Evolutionary conservation across 352 stramenopile species (phyloP), one percentile per base, ranked within the genome.

Genomic region (Peronospora tabacina): DNA sequence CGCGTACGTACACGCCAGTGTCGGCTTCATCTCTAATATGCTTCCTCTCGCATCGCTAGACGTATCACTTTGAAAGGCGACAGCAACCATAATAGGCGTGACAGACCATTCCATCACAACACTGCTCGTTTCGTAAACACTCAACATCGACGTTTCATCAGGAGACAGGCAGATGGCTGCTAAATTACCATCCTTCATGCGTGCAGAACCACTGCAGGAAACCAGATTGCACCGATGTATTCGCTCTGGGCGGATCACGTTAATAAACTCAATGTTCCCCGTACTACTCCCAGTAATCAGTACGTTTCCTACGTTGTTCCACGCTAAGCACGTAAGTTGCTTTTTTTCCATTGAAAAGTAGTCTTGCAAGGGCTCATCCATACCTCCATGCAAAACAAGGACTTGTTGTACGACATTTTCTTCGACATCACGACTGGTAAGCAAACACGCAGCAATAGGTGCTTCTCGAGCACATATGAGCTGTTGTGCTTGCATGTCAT

Each of bases 81-180:
- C 41, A 37, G 49, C 49, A 49, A 43, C 30, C 46, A 68, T 55
- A 44, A 70, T 64, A 41, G 54, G 37, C 0, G 54, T 49, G 9
- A 77, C 26, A 20, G 45, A 61, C 63, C 67, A 73, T 54, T 77
- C 61, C 39, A 70, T 49, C 42, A 77, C 61, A 9, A 52, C 29
- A 5, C 15, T 2, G 8, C 42, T 38, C 36, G 48, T 53, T 34
- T 55, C 52, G 33, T 70, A 46, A n/a, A 65, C 54, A 44, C 53
- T 74, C 9, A 74, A 35, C 54, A 77, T 52, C 2, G 53, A 66
- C 24, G 38, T 36, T 48, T 47, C 55, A 40, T 71, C 66, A 13
- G 66, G 61, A 20, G 63, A 72, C 5, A 72, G 13, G n/a, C 63
- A 68, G 32, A 75, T 53, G 3, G 60, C 63, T 20, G 46, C 44